Evolutionary conservation across 768 basidiomycete species (phyloP), one percentile per base, ranked within the genome.

Genomic region (Dictyophora rubrovolvata): DNA sequence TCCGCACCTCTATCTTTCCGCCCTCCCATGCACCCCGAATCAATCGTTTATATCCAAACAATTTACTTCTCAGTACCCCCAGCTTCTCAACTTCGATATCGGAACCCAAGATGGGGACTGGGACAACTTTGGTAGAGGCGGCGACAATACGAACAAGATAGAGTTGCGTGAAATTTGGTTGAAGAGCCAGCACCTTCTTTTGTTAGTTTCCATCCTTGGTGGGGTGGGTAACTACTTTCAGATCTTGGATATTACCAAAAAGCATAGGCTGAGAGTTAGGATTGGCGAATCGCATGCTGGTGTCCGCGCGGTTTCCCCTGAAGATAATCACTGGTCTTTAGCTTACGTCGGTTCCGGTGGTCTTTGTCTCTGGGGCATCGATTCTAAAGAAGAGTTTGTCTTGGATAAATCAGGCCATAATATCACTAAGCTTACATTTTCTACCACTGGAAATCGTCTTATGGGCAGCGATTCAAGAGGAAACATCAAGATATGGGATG

Each of bases 401-500:
- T 42, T 42, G 42, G 42, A 42, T 42, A n/a, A 12, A 42, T 42
- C 42, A n/a, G 42, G 12, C 4, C 10, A 14, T 9, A n/a, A 42
- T 42, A 14, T 14, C 11, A 42, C 14, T 9, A 14, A 12, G n/a
- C 42, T 42, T n/a, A 9, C 42, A 42, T 42, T 42, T 42, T 42
- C 42, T 4, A 14, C 10, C n/a, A 42, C n/a, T n/a, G 42, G 42
- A 3, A 9, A 42, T 42, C n/a, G n/a, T n/a, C n/a, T 42, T 12
- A 42, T 42, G 2, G 4, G 14, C 14, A 9, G 42, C 10, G 42
- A 42, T 42, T n/a, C 14, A 4, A 42, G 42, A 14, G 42, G 42
- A 42, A 42, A n/a, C n/a, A 42, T 63, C 46, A 74, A 33, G 11
- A 62, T 63, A 53, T 69, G 65, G 0, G 71, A 69, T 12, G 70